These are phyloP conservation scores for Umbellularia californica DNA, from an alignment of 164 flowering plant species.

Conservation along the genomic window DNA sequence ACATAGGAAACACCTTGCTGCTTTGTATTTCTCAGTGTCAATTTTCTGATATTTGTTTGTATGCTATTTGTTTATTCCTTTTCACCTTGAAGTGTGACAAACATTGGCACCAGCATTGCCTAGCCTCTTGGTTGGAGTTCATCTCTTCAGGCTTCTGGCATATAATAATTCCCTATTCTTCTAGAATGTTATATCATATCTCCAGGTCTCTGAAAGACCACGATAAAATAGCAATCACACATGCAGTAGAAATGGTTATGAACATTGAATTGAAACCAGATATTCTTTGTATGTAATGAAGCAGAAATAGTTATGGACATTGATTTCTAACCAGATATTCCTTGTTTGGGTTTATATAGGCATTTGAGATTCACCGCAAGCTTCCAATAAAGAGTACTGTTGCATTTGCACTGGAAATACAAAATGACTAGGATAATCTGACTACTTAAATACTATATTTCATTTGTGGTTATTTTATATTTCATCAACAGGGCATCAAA, in stretches of 20 bases:
- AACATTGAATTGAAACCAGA: not conserved
- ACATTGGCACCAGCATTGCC: not conserved
- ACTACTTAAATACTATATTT: not conserved
- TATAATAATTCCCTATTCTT: not conserved
- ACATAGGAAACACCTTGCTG: not conserved
- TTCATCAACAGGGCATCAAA: not conserved
- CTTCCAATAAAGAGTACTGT: constrained; percentile 4
- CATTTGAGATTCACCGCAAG: constrained; percentile 3
- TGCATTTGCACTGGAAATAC: constrained; percentile 7
- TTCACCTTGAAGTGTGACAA: not conserved
- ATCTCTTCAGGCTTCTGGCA: not conserved
- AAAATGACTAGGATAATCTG: not conserved
- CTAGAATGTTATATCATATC: not conserved
- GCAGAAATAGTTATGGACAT: too few relatives aligned
- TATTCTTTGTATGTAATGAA: not conserved
- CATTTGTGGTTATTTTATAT: not conserved
- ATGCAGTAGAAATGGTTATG: not conserved
- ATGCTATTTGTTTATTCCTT: not conserved
- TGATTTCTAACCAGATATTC: not conserved
- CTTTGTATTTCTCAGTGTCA: not conserved
- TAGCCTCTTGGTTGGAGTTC: not conserved
- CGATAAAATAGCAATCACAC: not conserved
- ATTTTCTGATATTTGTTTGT: not conserved
- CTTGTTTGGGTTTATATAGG: not conserved
- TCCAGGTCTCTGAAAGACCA: not conserved